Conservation (phyloP, 2,329 filamentous ascomycete species). For the Fusarium oligoseptatum region DNA sequence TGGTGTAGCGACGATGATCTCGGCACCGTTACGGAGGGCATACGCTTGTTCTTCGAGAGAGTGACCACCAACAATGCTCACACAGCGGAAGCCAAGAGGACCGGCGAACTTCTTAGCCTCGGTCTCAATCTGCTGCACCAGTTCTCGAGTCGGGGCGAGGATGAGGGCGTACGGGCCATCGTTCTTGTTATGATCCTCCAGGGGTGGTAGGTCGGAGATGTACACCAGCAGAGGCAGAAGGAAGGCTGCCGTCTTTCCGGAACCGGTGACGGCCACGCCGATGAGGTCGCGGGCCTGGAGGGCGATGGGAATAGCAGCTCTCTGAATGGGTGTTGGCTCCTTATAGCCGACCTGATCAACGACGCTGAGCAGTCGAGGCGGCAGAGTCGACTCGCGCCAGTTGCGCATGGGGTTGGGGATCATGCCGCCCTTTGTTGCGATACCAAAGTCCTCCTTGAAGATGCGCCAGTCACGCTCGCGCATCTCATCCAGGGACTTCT, state of each 20-base stretch:
- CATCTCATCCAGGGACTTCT: constrained; percentile 94
- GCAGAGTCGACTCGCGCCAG: constrained; percentile 88
- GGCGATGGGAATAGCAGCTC: constrained; percentile 95
- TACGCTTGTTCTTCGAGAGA: constrained; percentile 94
- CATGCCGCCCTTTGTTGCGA: constrained; percentile 89
- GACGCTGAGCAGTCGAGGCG: constrained; percentile 82
- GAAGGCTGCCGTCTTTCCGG: constrained; percentile 97
- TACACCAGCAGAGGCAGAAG: constrained; percentile 92
- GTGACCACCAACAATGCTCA: constrained; percentile 98
- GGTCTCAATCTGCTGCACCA: constrained; percentile 96
- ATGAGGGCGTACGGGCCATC: constrained; percentile 98
- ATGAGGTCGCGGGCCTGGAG: constrained; percentile 95
- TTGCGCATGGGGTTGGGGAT: constrained; percentile 97
- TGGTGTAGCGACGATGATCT: constrained; percentile 98
- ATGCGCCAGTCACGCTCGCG: constrained; percentile 98
- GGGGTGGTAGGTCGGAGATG: constrained; percentile 88
- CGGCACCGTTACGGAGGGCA: constrained; percentile 89
- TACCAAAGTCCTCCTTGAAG: constrained; percentile 99
- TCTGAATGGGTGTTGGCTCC: constrained; percentile 91
- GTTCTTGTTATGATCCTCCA: constrained; percentile 88
- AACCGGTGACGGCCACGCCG: constrained; percentile 97
- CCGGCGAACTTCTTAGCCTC: constrained; percentile 94
- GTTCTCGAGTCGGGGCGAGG: constrained; percentile 93
- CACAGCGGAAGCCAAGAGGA: constrained; percentile 92
- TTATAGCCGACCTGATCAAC: constrained; percentile 89